Evolutionary conservation across 306 rosid genomes (phyloP).

Genomic region (Cicer chorassanicum): DNA sequence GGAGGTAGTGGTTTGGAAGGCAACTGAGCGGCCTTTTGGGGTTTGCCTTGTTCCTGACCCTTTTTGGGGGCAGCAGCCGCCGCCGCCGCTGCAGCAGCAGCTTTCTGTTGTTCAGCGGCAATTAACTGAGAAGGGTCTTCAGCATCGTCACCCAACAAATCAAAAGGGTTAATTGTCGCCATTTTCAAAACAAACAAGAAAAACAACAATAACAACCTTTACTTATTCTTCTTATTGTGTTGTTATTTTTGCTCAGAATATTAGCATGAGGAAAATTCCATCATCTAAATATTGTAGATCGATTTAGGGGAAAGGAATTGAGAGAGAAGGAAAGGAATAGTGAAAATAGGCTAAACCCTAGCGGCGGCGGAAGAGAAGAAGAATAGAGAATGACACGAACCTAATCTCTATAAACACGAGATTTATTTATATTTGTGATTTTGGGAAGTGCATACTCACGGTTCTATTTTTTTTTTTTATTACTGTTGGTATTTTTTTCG

Average conservation of each 20-base stretch:
- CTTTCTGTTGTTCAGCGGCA: constrained; percentile 62
- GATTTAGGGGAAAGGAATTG: background rate
- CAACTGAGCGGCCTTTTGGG: constrained; percentile 64
- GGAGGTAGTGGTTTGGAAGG: constrained; percentile 92
- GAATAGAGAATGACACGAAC: background rate
- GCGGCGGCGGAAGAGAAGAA: background rate
- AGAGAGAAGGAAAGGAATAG: background rate
- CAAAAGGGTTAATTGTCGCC: constrained; percentile 89
- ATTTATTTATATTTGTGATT: constrained; percentile 22
- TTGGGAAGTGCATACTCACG: background rate
- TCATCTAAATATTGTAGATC: background rate
- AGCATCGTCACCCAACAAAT: constrained; percentile 86
- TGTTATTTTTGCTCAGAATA: background rate
- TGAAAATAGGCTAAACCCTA: background rate
- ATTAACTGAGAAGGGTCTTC: constrained; percentile 83
- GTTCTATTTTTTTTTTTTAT: background rate
- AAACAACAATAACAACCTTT: background rate
- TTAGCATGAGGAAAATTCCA: background rate
- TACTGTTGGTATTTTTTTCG: background rate
- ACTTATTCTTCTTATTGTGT: background rate
- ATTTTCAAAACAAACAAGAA: constrained; percentile 38
- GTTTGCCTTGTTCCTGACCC: constrained; percentile 52
- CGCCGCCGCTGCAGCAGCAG: constrained; percentile 44
- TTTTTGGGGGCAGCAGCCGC: constrained; percentile 45
- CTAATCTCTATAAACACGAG: constrained; percentile 1